Evolutionary conservation across 768 basidiomycete genomes (phyloP), one percentile per base, ranked within the genome.

Genomic region (Phlebiopsis gigantea): DNA sequence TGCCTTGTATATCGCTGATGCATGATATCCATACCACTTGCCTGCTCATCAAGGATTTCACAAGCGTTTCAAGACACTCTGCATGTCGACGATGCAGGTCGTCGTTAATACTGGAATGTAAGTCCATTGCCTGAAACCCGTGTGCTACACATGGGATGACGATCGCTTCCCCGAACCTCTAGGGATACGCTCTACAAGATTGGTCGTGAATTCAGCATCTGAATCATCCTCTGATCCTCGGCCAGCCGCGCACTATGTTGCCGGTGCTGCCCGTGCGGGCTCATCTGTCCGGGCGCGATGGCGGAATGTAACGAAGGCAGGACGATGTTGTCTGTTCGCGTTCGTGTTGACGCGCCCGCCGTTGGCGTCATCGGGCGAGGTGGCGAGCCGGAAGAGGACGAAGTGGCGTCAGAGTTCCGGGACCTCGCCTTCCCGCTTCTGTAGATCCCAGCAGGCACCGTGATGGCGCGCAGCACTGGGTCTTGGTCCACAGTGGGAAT

Each of bases 171-270:
- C 29, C 29, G 8, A 17, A 19, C 19, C 19, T 25, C 56, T 57
- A 59, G 34, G 43, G 15, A 24, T 26, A 21, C 25, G 19, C 44
- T 50, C 65, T 64, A 71, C 61, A 61, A 56, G 42, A 72, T 65
- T 46, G 70, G 69, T 44, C 70, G 68, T 42, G 74, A 73, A 60
- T 85, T 84, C 52, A 84, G 66, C 75, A 83, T 79, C 60, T 78
- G 77, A 54, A 84, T 83, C 56, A 85, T 72, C 26, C 83, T 75
- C 65, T 84, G 78, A 63, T 84, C 83, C 69, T 85, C 82, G 44
- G 82, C 71, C 58, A 76, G 65, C 57, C 78, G 74, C 15, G 71
- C 63, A 17, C 72, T 73, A 50, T 71, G 68, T 31, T 52, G 56
- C 53, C 63, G 61, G 55, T 61, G 65, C 69, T 49, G 68, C 61